Percentiles rank a stretch among this genome's conserved stretches.
These are phyloP conservation scores for Yarrowia sp. DNA, from an alignment of 805 yeast genomes.

Conservation along the genomic window DNA sequence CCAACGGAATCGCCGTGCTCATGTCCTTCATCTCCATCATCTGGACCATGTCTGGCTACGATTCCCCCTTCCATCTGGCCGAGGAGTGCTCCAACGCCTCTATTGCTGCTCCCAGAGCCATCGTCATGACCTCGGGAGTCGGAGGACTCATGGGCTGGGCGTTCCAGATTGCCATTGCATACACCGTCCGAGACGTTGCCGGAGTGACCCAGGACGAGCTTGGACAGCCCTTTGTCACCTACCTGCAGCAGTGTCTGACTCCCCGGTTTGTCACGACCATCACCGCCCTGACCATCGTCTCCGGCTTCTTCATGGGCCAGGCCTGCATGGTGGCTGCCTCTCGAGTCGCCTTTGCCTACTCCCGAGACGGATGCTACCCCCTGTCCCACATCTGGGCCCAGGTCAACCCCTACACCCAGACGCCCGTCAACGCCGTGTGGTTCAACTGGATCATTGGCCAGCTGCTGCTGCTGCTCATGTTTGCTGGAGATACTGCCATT, in stretches of 20 bases:
- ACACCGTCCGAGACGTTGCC: constrained; percentile 61
- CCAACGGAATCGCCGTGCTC: constrained; percentile 65
- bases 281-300: constrained; percentile 55
- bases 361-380: constrained; percentile 74
- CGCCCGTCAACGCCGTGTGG: constrained; percentile 70
- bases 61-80: constrained; percentile 76
- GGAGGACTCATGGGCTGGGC: constrained; percentile 66
- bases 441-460: constrained; percentile 63
- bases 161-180: constrained; percentile 66
- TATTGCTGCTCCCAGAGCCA: constrained; percentile 70
- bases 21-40: constrained; percentile 54
- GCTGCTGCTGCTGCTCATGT: constrained; percentile 61
- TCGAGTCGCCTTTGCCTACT: constrained; percentile 69
- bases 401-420: constrained; percentile 60
- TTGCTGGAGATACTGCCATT: constrained; percentile 70
- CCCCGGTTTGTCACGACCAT: constrained; percentile 54
- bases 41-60: constrained; percentile 74
- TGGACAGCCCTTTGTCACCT: constrained; percentile 68
- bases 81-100: constrained; percentile 74
- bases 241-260: constrained; percentile 58
- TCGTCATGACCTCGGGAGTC: constrained; percentile 61
- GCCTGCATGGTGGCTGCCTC: constrained; percentile 72
- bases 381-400: constrained; percentile 57
- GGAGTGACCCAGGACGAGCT: constrained; percentile 57
- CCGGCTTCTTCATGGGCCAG: constrained; percentile 60